Conservation (phyloP, 805 yeast species). For the Blastobotrys terrestris region DNA sequence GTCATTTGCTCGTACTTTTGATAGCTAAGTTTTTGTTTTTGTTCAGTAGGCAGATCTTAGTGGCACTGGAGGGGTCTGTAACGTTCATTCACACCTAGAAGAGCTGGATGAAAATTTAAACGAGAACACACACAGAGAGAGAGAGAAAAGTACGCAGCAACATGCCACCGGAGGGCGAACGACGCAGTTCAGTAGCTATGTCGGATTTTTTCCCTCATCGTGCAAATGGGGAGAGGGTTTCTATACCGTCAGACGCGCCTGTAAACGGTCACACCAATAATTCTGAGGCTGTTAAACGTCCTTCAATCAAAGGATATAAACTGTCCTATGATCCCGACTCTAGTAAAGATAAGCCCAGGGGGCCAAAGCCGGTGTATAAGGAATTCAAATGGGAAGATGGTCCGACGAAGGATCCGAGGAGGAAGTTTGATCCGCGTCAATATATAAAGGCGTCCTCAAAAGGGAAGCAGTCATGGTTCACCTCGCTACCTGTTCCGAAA, state of each 20-base stretch:
- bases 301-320: slow-evolving; percentile 8
- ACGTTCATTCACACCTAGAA: too few species aligned
- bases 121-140: too few species aligned
- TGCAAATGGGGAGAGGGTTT: neutral
- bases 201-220: neutral
- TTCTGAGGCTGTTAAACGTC: slow-evolving; percentile 17
- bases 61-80: too few species aligned
- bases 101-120: too few species aligned
- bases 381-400: neutral
- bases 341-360: slow-evolving; percentile 39
- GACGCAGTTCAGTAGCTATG: neutral
- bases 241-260: neutral
- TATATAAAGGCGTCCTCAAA: slow-evolving; percentile 12
- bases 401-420: slow-evolving; percentile 7
- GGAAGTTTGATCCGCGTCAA: slow-evolving; percentile 15
- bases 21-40: too few species aligned
- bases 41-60: too few species aligned
- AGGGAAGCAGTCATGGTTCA: slow-evolving; percentile 20
- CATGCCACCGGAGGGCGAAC: neutral
- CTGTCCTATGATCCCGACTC: slow-evolving; percentile 49
- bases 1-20: too few species aligned
- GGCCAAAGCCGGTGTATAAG: slow-evolving; percentile 33
- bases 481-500: slow-evolving; percentile 26
- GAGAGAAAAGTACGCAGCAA: too few species aligned
- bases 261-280: neutral